Evolutionary conservation across 176 grass and related monocot species (phyloP).

Genomic region (Aechmea fasciata): DNA sequence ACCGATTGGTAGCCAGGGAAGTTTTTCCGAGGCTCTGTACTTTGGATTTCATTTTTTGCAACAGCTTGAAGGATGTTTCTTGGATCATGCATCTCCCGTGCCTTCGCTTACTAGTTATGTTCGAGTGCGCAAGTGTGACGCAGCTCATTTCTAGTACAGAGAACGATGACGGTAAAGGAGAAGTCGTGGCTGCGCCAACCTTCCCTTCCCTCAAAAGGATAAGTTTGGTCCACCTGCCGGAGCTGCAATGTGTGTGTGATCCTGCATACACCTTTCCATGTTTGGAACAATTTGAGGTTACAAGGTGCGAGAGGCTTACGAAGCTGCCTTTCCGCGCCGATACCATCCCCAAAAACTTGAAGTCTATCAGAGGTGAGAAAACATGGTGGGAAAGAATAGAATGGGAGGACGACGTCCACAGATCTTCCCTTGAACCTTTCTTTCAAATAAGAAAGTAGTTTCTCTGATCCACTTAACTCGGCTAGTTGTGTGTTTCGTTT

Average conservation of each 20-base stretch:
- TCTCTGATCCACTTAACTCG: no score
- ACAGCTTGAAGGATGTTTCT: constrained; percentile 13
- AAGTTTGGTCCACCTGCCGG: neutral
- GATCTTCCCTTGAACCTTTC: neutral
- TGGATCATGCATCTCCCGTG: constrained; percentile 21
- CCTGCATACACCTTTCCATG: neutral
- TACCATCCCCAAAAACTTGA: neutral
- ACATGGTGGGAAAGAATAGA: neutral
- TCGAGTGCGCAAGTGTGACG: neutral
- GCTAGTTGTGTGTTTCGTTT: no score
- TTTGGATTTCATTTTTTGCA: constrained; percentile 13
- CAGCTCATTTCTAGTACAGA: neutral
- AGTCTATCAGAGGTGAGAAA: neutral
- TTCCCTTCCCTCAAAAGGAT: neutral
- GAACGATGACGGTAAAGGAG: neutral
- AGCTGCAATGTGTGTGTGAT: neutral
- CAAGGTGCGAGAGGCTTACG: neutral
- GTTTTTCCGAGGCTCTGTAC: constrained; percentile 12
- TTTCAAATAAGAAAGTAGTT: neutral
- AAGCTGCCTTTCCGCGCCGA: neutral
- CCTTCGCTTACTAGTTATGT: neutral
- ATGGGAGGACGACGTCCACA: neutral
- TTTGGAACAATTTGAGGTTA: neutral
- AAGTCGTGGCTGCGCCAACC: neutral
- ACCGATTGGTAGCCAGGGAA: constrained; percentile 9